phyloP scores from a whole-genome alignment of 2,329 filamentous ascomycete genomes.

The Diaporthe longicolla region DNA sequence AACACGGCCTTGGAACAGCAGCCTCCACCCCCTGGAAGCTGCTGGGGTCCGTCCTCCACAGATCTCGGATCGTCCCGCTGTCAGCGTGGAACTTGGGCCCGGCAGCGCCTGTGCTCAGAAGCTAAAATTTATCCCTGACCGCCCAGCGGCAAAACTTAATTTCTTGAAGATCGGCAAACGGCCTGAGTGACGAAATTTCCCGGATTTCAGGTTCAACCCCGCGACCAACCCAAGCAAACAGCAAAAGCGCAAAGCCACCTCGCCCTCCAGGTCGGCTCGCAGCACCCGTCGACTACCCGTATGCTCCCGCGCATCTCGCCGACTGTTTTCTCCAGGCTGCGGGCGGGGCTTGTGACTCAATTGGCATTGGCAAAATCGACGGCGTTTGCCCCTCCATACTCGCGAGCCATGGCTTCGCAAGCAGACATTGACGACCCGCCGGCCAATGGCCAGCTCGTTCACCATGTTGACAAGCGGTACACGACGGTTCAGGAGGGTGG shows the following conservation, averaged over 20 bases:
- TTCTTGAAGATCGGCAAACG: constrained; percentile 20
- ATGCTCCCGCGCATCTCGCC: constrained; percentile 35
- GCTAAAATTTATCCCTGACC: constrained; percentile 24
- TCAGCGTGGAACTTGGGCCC: constrained; percentile 1
- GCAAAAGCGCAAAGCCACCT: not conserved
- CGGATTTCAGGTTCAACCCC: not conserved
- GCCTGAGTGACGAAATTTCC: constrained; percentile 16
- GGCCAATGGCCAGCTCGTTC: constrained; percentile 52
- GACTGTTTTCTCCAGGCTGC: constrained; percentile 12
- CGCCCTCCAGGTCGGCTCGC: constrained; percentile 6
- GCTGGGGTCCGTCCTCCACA: constrained; percentile 26
- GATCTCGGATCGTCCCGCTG: constrained; percentile 35
- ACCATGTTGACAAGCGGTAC: constrained; percentile 63
- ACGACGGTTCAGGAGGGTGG: constrained; percentile 68
- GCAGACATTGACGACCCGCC: constrained; percentile 47
- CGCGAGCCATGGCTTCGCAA: constrained; percentile 46
- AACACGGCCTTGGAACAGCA: not conserved
- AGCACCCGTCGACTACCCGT: not conserved
- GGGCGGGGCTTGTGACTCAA: constrained; percentile 15
- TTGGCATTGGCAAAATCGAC: not conserved
- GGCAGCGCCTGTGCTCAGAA: constrained; percentile 28
- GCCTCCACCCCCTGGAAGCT: constrained; percentile 1
- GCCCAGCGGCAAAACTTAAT: constrained; percentile 40
- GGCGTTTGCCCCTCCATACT: not conserved
- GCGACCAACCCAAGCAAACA: not conserved